Evolutionary conservation across 495 filamentous ascomycete species (phyloP).

Genomic region (Acidiella bohemica): DNA sequence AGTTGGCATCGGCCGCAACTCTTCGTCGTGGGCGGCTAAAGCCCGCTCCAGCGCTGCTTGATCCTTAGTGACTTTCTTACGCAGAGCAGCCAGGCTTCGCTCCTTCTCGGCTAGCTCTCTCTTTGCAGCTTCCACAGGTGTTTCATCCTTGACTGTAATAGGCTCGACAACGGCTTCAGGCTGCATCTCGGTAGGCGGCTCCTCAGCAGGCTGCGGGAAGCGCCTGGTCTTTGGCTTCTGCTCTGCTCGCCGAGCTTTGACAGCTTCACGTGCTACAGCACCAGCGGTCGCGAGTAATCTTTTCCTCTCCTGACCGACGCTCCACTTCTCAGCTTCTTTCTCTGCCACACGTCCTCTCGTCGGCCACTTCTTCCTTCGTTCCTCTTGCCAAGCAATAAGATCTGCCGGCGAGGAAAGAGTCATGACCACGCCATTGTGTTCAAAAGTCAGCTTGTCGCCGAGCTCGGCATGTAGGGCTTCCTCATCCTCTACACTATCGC

Average conservation of each 20-base stretch:
- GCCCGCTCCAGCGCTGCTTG: neutral
- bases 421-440: slow-evolving; percentile 25
- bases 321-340: slow-evolving; percentile 21
- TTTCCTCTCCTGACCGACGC: slow-evolving; percentile 11
- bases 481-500: slow-evolving; percentile 56
- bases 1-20: no score
- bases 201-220: neutral
- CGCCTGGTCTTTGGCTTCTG: neutral
- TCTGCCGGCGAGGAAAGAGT: slow-evolving; percentile 45
- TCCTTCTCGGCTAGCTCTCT: neutral
- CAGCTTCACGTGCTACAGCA: no score
- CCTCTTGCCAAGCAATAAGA: slow-evolving; percentile 64
- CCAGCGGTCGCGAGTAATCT: slow-evolving; percentile 9
- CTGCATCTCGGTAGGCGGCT: neutral
- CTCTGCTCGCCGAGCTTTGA: no score
- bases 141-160: neutral
- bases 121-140: neutral
- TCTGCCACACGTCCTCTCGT: slow-evolving; percentile 51
- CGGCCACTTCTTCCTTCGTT: slow-evolving; percentile 64
- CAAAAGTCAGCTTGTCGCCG: slow-evolving; percentile 21
- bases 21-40: no score
- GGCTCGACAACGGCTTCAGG: no score
- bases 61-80: neutral
- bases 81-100: neutral
- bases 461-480: slow-evolving; percentile 42